These are phyloP conservation scores for Aspergillus fructus DNA, from an alignment of 2,329 filamentous ascomycete species.

Conservation along the genomic window DNA sequence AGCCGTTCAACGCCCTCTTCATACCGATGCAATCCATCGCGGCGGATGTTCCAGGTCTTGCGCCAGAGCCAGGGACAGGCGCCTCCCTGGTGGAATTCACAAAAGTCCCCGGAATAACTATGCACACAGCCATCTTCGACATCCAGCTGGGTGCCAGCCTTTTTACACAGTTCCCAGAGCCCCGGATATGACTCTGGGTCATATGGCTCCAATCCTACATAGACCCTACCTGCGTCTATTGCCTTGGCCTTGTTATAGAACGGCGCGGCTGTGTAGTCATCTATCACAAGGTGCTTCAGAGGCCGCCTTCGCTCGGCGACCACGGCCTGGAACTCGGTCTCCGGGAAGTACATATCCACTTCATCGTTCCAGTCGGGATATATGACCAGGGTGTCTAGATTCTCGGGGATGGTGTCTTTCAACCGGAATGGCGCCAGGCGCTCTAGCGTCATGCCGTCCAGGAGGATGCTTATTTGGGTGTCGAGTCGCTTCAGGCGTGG, in stretches of 20 bases:
- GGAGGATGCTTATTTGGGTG: neutral
- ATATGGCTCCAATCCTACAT: neutral
- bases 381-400: neutral
- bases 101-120: neutral
- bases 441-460: neutral
- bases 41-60: neutral
- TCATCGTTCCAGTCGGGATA: neutral
- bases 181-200: neutral
- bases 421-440: neutral
- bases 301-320: neutral
- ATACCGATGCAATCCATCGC: neutral
- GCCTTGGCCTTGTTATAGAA: neutral
- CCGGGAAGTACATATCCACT: neutral
- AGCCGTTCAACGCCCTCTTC: neutral
- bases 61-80: neutral
- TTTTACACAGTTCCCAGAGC: neutral
- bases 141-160: neutral
- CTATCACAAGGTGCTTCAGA: neutral
- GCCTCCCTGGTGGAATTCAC: neutral
- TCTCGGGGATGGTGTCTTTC: neutral
- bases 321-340: neutral
- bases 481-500: neutral
- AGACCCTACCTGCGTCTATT: neutral
- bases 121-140: neutral
- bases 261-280: neutral